Evolutionary conservation across 495 filamentous ascomycete genomes (phyloP), one percentile per base, ranked within the genome.

Genomic region (Daldinia vernicosa): DNA sequence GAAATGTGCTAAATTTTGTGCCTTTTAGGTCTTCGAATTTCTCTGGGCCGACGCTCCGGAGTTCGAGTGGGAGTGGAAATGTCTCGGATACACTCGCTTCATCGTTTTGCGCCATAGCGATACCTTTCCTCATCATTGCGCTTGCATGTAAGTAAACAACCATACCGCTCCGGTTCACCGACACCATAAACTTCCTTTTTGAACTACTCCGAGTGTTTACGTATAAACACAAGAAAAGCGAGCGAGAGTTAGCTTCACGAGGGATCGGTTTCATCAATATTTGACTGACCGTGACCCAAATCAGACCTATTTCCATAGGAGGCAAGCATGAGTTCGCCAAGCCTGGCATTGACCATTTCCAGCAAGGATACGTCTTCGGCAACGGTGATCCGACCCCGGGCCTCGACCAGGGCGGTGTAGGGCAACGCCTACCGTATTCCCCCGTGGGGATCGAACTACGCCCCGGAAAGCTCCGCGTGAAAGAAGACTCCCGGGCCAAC

Each of bases 31-130:
- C n/a, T 77, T 77, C 62, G 75, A 77, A 65, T 77, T 77, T 66
- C 74, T 77, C 32, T 77, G 75, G 75, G 75, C 75, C 57, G 75
- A 77, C 33, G 70, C 73, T 32, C 65, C 70, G 35, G 75, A 77
- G 32, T 77, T 77, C 17, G 73, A 77, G 54, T 77, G 75, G 75
- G 75, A 77, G 61, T 77, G 75, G 75, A 77, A 77, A 71, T 77
- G 75, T 61, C 66, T 77, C 19, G 75, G 75, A 37, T 77, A 77
- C 66, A 74, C 63, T 45, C 75, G 75, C 8, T 77, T 77, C 51
- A 72, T 77, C 26, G 75, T 77, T 56, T 60, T 77, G 8, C 75
- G 75, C 56, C 75, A 77, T 76, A 77, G 70, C 66, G 75, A 77
- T 24, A 70, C 73, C 14, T 77, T 74, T 60, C 75, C 75, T 56